phyloP scores from a whole-genome alignment of 371 early-diverging fungal species.

The Mortierella sp. region DNA sequence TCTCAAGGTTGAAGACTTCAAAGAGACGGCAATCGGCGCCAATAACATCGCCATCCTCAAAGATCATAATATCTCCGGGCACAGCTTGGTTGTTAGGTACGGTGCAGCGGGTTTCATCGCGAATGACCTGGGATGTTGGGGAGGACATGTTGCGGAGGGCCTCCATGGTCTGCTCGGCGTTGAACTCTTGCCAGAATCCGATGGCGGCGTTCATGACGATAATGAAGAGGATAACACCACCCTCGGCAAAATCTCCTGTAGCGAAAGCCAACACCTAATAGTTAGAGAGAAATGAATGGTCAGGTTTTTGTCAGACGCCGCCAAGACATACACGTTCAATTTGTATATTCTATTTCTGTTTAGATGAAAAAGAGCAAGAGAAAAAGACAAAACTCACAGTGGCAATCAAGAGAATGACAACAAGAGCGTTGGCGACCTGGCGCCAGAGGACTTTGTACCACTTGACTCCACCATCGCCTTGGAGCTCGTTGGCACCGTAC shows the following conservation, averaged over 20 bases:
- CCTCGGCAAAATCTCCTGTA: constrained; percentile 74
- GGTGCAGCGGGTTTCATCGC: constrained; percentile 77
- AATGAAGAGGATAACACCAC: constrained; percentile 79
- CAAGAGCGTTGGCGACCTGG: constrained; percentile 89
- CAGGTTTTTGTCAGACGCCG: background rate
- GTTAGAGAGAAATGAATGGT: background rate
- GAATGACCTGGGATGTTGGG: constrained; percentile 82
- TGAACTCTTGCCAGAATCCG: constrained; percentile 91
- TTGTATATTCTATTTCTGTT: background rate
- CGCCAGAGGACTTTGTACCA: constrained; percentile 79
- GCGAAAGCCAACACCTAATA: constrained; percentile 67
- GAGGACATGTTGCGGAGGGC: constrained; percentile 75
- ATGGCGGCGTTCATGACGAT: constrained; percentile 84
- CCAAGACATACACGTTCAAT: background rate
- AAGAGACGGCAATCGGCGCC: constrained; percentile 90
- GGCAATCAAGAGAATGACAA: constrained; percentile 83
- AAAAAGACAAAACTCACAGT: constrained; percentile 53
- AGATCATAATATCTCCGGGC: constrained; percentile 85
- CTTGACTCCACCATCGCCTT: constrained; percentile 72
- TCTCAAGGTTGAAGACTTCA: constrained; percentile 86
- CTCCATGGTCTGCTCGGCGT: constrained; percentile 91
- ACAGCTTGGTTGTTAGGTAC: constrained; percentile 83
- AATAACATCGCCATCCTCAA: constrained; percentile 91
- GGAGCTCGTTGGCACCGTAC: constrained; percentile 84
- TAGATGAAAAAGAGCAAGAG: background rate